Percentiles rank a stretch among this genome's conserved stretches.
Evolutionary conservation across 2,329 filamentous ascomycete species (phyloP).

Genomic region (Stagonosporopsis tanaceti): DNA sequence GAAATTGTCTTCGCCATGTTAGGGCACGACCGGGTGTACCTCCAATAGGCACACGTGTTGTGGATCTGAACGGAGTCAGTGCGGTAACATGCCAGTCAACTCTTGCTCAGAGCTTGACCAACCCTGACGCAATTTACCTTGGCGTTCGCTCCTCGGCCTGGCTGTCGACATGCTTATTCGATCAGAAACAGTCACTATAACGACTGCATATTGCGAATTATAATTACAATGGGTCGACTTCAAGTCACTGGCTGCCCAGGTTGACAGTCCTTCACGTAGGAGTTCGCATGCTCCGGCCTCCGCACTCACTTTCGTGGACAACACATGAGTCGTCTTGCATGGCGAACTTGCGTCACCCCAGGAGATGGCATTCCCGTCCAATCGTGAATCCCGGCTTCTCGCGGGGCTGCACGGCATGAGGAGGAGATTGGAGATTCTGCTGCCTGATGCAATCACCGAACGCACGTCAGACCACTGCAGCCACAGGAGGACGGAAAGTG

Average conservation of each 20-base stretch:
- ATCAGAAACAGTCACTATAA: too few relatives aligned
- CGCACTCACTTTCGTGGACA: background rate
- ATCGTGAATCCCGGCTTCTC: background rate
- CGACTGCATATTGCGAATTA: background rate
- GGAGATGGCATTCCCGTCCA: background rate
- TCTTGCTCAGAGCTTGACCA: conserved; percentile 1
- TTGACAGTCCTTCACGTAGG: background rate
- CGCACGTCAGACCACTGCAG: conserved; percentile 9
- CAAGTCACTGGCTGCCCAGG: background rate
- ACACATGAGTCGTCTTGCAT: background rate
- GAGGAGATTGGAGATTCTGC: conserved; percentile 10
- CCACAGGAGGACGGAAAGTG: conserved; percentile 17
- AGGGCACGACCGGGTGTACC: background rate
- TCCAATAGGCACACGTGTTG: background rate
- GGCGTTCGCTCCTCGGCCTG: background rate
- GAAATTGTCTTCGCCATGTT: background rate
- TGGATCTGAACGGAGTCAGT: background rate
- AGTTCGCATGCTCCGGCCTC: background rate
- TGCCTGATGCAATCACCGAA: conserved; percentile 8
- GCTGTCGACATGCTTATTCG: background rate
- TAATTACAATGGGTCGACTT: background rate
- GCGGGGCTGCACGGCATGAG: background rate
- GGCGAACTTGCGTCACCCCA: background rate
- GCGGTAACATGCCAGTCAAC: background rate
- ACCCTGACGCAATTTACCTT: background rate